Base-by-base conservation (phyloP, 176 grass and related monocot species). In the Chloris gayana region DNA sequence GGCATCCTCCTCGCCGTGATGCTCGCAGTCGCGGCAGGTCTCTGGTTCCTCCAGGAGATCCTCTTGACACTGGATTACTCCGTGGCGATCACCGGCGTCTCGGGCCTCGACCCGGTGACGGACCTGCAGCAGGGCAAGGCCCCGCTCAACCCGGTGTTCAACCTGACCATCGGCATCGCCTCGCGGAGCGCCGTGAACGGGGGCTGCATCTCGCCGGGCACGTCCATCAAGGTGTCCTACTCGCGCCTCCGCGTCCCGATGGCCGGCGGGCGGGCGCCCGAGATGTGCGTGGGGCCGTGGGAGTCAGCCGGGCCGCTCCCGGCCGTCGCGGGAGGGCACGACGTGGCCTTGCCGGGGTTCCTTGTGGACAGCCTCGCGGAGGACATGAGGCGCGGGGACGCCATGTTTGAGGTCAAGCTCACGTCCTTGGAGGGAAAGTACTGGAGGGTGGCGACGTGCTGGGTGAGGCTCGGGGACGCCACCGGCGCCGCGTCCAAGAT, bases 91-190 rank as follows among this genome's bases (percentile, higher is more conserved):
- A 32, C 73, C 50, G 64, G 5, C 73, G 64, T 76, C 61, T 58
- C 49, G 12, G 64, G 82, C 37, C 64, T 84, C 0, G 72, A 69
- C 82, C 82, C 82, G 32, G 19, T 12, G 63, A 45, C 34, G 62
- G 72, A 76, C 63, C 63, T 69, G n/a, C 58, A 11, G 42, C 51
- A 5, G 35, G 57, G 33, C 17, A 12, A 4, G 10, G 12, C 30
- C 18, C 3, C 29, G 26, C 72, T 76, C 50, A 66, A 7, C 82
- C 82, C 64, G 64, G 65, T 4, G 46, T 83, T 83, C 80, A 83
- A 74, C 60, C 45, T 83, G 5, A 74, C 70, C 80, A 11, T 83
- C 80, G 42, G 69, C 31, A 14, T 74, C 15, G 60, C 45, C 24
- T 74, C 60, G 13, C 45, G 0, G 15, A 65, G 59, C 21, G 1